These are phyloP conservation scores for Neurospora discreta DNA, from an alignment of 495 filamentous ascomycete genomes.

Conservation along the genomic window DNA sequence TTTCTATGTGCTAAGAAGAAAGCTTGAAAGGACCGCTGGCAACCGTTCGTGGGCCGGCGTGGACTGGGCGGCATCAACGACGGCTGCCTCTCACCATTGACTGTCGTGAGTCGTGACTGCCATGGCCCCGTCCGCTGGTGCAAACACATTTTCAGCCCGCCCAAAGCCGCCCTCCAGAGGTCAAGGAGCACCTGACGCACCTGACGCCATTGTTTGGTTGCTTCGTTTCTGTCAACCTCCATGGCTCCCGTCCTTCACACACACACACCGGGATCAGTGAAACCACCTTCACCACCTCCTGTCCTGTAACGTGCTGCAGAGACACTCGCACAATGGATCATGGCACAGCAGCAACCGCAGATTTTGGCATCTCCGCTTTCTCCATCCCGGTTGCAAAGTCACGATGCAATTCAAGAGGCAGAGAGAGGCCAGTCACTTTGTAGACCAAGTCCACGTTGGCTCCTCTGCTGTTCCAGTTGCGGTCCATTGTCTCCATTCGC, in stretches of 20 bases:
- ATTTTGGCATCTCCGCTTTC: not conserved
- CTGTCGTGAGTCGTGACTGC: not conserved
- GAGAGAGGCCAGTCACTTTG: not conserved
- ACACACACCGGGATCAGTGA: not conserved
- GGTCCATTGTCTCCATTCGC: not conserved
- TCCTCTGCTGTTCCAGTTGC: not conserved
- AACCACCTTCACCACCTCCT: not conserved
- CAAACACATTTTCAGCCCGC: not conserved
- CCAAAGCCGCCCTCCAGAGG: not conserved
- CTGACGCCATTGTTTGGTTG: not conserved
- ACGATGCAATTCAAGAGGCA: not conserved
- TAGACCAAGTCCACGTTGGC: not conserved
- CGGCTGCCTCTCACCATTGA: not conserved
- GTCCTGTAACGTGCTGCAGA: not conserved
- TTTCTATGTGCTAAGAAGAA: slow-evolving; percentile 26
- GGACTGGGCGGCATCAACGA: not conserved
- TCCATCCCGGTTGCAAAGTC: not conserved
- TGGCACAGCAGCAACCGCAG: not conserved
- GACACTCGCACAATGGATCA: not conserved
- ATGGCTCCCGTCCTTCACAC: not conserved
- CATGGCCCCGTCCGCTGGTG: not conserved
- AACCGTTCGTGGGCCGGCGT: not conserved
- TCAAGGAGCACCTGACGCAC: not conserved
- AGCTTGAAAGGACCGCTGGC: slow-evolving; percentile 7
- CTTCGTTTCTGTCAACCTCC: not conserved